phyloP scores from a whole-genome alignment of 495 filamentous ascomycete genomes.

The Aspergillus sparsus region DNA sequence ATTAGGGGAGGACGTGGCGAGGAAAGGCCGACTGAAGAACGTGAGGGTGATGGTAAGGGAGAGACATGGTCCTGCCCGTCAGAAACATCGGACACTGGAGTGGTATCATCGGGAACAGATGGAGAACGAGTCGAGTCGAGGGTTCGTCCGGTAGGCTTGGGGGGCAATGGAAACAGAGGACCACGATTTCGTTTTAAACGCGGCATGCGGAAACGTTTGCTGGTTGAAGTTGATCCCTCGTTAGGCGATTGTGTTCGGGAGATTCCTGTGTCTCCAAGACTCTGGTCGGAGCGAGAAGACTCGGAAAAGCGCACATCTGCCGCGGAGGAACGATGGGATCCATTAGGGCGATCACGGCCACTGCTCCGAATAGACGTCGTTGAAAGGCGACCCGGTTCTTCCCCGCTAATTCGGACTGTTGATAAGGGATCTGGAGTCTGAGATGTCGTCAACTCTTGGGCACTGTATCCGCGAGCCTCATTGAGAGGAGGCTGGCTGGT shows the following conservation, averaged over 20 bases:
- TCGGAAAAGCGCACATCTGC: constrained; percentile 78
- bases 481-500: constrained; percentile 17
- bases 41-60: constrained; percentile 58
- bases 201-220: constrained; percentile 77
- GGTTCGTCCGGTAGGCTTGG: constrained; percentile 52
- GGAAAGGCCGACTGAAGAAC: constrained; percentile 49
- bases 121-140: constrained; percentile 29
- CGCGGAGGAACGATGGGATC: constrained; percentile 66
- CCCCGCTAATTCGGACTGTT: constrained; percentile 58
- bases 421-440: constrained; percentile 46
- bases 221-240: constrained; percentile 50
- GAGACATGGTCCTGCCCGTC: constrained; percentile 44
- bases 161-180: constrained; percentile 84
- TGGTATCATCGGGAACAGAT: constrained; percentile 25
- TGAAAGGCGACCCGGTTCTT: constrained; percentile 65
- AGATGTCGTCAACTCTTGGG: constrained; percentile 37
- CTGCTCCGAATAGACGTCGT: constrained; percentile 50
- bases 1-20: constrained; percentile 45
- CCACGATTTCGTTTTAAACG: constrained; percentile 79
- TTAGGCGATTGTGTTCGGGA: constrained; percentile 37
- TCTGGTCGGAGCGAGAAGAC: constrained; percentile 87
- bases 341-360: constrained; percentile 65
- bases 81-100: constrained; percentile 30
- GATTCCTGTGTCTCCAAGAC: constrained; percentile 71
- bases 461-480: constrained; percentile 25